Percentiles rank a stretch among this genome's conserved stretches.
These are phyloP conservation scores for Leptosphaerulina australis DNA, from an alignment of 2,329 filamentous ascomycete species.

Conservation along the genomic window DNA sequence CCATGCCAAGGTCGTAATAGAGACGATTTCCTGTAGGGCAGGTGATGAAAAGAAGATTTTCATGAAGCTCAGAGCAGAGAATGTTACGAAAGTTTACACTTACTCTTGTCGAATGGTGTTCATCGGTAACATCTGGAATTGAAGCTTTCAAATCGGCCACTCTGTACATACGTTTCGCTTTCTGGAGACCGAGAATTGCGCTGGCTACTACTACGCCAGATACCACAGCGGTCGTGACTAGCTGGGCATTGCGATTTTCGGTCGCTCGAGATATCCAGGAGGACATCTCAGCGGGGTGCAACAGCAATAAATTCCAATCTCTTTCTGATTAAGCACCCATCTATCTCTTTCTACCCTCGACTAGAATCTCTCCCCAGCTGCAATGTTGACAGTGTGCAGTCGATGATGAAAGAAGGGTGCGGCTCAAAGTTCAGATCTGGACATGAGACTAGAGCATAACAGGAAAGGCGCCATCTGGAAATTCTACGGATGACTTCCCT, in stretches of 20 bases:
- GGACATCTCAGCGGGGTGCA: slow-evolving; percentile 46
- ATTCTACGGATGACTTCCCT: slow-evolving; percentile 16
- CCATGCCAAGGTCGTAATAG: too few species aligned
- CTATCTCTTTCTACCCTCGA: slow-evolving; percentile 3
- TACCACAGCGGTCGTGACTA: slow-evolving; percentile 71
- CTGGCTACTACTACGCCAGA: slow-evolving; percentile 57
- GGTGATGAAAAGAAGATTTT: too few species aligned
- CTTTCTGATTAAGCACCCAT: neutral
- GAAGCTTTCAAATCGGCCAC: slow-evolving; percentile 65
- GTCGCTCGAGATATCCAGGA: slow-evolving; percentile 54
- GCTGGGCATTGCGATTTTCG: slow-evolving; percentile 61
- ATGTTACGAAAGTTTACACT: slow-evolving; percentile 15
- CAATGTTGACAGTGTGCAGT: neutral
- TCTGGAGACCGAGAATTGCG: slow-evolving; percentile 64
- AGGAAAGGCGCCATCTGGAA: slow-evolving; percentile 8
- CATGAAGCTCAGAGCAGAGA: neutral
- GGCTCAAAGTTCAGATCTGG: slow-evolving; percentile 13
- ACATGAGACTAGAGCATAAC: slow-evolving; percentile 12
- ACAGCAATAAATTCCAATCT: neutral
- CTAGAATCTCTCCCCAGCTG: neutral
- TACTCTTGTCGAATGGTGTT: slow-evolving; percentile 60
- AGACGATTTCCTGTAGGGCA: too few species aligned
- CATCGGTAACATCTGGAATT: slow-evolving; percentile 61
- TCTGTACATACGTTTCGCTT: slow-evolving; percentile 60
- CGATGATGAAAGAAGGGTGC: slow-evolving; percentile 7